A percentile compares a stretch with the other conserved stretches of the same genome.
phyloP scores from a whole-genome alignment of 306 rosid species.

The Cucurbita ficifolia region DNA sequence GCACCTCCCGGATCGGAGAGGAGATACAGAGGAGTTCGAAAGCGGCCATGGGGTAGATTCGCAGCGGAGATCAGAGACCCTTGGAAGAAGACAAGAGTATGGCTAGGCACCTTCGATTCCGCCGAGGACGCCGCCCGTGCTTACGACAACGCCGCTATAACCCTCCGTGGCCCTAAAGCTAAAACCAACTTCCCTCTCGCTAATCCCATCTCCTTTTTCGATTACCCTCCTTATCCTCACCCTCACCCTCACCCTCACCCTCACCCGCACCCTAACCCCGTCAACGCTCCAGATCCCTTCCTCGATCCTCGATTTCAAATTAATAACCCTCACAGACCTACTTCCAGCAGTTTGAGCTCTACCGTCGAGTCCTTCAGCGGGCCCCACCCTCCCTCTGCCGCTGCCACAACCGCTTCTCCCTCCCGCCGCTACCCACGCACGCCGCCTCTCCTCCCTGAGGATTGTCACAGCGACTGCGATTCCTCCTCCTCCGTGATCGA shows the following conservation, averaged over 20 bases:
- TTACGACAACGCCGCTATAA: slow-evolving; percentile 54
- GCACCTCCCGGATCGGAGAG: slow-evolving; percentile 29
- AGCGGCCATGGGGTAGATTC: slow-evolving; percentile 78
- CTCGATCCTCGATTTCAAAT: slow-evolving; percentile 26
- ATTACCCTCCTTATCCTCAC: slow-evolving; percentile 10
- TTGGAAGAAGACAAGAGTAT: slow-evolving; percentile 58
- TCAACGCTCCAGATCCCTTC: slow-evolving; percentile 18
- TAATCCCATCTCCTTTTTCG: slow-evolving; percentile 13
- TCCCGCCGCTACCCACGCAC: slow-evolving; percentile 33
- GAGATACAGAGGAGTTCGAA: slow-evolving; percentile 61
- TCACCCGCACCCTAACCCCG: neutral
- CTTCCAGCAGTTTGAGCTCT: slow-evolving; percentile 73
- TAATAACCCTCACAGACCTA: slow-evolving; percentile 43
- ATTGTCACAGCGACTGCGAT: slow-evolving; percentile 84
- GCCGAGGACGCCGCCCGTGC: slow-evolving; percentile 84
- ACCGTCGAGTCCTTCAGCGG: slow-evolving; percentile 86
- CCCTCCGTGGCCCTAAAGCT: slow-evolving; percentile 72
- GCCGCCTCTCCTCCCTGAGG: slow-evolving; percentile 60
- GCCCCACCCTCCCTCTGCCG: slow-evolving; percentile 25
- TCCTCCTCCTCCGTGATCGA: slow-evolving; percentile 70
- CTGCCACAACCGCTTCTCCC: neutral
- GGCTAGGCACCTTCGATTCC: slow-evolving; percentile 79
- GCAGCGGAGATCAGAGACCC: slow-evolving; percentile 97
- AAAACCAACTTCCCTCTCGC: slow-evolving; percentile 53
- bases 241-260: neutral